These are phyloP conservation scores for Spizellomyces punctatus DNA, from an alignment of 192 early-diverging fungal species.

Conservation along the genomic window DNA sequence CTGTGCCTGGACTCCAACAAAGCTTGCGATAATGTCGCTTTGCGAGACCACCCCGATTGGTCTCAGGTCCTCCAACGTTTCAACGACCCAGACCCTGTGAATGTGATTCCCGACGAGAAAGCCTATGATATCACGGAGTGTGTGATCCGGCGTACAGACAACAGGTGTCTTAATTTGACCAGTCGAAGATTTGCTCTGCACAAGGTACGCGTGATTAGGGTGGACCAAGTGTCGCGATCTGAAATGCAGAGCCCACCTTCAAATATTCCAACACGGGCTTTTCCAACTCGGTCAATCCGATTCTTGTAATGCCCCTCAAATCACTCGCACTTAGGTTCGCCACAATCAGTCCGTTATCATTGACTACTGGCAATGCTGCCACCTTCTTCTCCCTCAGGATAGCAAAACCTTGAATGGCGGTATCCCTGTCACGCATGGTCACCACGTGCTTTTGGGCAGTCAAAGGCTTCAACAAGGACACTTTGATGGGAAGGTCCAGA, in stretches of 20 bases:
- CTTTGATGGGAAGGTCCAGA: constrained; percentile 31
- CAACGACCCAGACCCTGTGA: constrained; percentile 66
- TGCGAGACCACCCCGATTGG: constrained; percentile 59
- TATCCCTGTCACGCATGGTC: constrained; percentile 41
- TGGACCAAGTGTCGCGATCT: background rate
- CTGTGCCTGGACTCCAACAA: constrained; percentile 24
- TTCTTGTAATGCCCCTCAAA: constrained; percentile 49
- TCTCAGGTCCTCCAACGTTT: constrained; percentile 28
- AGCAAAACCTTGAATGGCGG: constrained; percentile 55
- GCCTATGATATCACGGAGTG: constrained; percentile 43
- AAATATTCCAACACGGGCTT: constrained; percentile 56
- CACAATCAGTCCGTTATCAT: constrained; percentile 43
- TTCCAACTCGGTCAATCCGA: constrained; percentile 44
- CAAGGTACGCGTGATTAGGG: background rate
- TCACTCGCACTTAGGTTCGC: constrained; percentile 55
- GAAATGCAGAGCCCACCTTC: constrained; percentile 36
- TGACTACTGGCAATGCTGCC: constrained; percentile 61
- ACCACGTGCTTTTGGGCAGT: constrained; percentile 31
- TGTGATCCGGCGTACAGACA: constrained; percentile 28
- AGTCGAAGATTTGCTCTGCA: constrained; percentile 4
- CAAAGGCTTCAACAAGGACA: constrained; percentile 33
- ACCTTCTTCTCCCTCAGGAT: constrained; percentile 54
- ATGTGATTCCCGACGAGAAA: constrained; percentile 44
- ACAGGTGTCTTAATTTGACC: background rate
- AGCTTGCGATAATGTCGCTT: constrained; percentile 55